Conservation (phyloP, 2,329 filamentous ascomycete genomes). For the Juglanconis sp. region DNA sequence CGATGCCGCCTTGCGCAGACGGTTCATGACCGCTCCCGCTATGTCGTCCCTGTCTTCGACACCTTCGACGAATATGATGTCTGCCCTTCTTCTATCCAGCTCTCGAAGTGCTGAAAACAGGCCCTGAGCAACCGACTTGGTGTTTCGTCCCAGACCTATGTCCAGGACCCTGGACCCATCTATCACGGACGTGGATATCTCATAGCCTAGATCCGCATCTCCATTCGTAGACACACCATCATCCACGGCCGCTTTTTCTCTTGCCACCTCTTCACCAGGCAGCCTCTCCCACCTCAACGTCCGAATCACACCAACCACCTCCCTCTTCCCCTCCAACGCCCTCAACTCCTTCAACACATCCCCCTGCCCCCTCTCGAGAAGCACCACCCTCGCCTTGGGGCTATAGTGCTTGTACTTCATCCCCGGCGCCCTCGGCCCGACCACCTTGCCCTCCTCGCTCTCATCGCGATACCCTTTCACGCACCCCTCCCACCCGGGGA, state of each 20-base stretch:
- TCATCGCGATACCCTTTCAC: slow-evolving; percentile 76
- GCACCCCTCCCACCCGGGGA: slow-evolving; percentile 77
- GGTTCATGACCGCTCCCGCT: slow-evolving; percentile 83
- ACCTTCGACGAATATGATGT: slow-evolving; percentile 88
- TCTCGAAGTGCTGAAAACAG: slow-evolving; percentile 85
- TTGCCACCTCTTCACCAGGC: slow-evolving; percentile 34
- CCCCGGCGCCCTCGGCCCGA: slow-evolving; percentile 78
- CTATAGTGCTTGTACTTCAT: slow-evolving; percentile 99
- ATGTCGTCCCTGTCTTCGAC: slow-evolving; percentile 77
- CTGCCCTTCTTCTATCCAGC: slow-evolving; percentile 74
- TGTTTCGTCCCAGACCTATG: slow-evolving; percentile 68
- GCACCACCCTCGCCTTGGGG: slow-evolving; percentile 77
- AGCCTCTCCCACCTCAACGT: slow-evolving; percentile 51
- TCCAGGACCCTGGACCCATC: slow-evolving; percentile 55
- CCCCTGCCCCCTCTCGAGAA: slow-evolving; percentile 62
- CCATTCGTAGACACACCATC: slow-evolving; percentile 20
- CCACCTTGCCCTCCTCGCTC: slow-evolving; percentile 50
- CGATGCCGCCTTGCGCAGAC: slow-evolving; percentile 73
- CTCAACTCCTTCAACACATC: slow-evolving; percentile 35
- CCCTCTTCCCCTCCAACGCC: slow-evolving; percentile 21
- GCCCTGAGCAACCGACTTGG: slow-evolving; percentile 74
- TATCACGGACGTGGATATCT: slow-evolving; percentile 33
- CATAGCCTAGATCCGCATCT: slow-evolving; percentile 30
- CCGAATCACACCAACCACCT: slow-evolving; percentile 50
- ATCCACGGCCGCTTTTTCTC: slow-evolving; percentile 21